Evolutionary conservation across 169 alveolate species (phyloP), one percentile per base, ranked within the genome.

Genomic region (Plasmodium yoelii): DNA sequence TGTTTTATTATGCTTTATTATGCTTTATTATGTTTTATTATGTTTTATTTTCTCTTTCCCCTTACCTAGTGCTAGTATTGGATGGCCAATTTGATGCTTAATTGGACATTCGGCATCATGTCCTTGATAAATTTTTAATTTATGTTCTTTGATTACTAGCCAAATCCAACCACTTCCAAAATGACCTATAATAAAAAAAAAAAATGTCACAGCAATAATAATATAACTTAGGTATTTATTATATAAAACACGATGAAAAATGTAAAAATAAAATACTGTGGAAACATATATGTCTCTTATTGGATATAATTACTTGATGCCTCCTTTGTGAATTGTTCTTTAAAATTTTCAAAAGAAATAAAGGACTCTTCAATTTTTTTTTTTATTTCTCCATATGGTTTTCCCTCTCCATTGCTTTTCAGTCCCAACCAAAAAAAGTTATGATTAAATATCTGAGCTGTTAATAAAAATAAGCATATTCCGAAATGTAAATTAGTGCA

Each of bases 161-260:
- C 98, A 97, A 46, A 96, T 97, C 99, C 99, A 98, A 8, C 99
- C 99, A 64, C 98, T 95, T 8, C 99, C 99, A 90, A 95, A 95
- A 64, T 94, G 95, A 9, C 88, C 94, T 73, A 69, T 34, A 19
- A 63, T 73, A 47, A 39, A 46, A 6, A 70, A 70, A 56, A 5
- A 55, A 22, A 2, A 10, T 18, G 46, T 8, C 46, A 34, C 42
- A 4, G 42, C 42, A 34, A 51, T 12, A 55, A 7, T 12, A 44
- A 63, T 1, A 28, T 7, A 15, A 1, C 46, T 15, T 39, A 22
- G 24, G 24, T 68, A 13, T 68, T 18, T 42, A 22, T 12, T 42
- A n/a, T 13, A 2, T 12, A 0, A 57, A 57, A 13, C n/a, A 57
- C n/a, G 46, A 49, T 12, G 8, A 51, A 63, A 24, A 63, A 24